phyloP scores from a whole-genome alignment of 805 yeast genomes.

The Zygotorulaspora sp. region DNA sequence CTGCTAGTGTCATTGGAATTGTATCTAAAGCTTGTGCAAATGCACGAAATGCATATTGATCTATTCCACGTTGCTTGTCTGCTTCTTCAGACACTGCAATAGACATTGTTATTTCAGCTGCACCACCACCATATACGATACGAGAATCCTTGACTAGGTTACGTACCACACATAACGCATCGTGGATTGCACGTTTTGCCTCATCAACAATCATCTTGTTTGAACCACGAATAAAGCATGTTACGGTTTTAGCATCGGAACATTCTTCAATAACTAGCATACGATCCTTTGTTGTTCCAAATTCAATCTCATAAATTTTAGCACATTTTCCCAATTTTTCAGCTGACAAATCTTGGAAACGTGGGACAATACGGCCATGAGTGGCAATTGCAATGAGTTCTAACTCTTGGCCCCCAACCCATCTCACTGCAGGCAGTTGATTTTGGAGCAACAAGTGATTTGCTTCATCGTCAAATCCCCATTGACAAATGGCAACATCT shows the following conservation, averaged over 20 bases:
- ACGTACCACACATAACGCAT: constrained; percentile 94
- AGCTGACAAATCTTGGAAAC: constrained; percentile 84
- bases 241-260: constrained; percentile 80
- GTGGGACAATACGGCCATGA: constrained; percentile 92
- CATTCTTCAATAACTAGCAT: constrained; percentile 93
- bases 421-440: constrained; percentile 90
- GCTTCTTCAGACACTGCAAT: constrained; percentile 88
- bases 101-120: constrained; percentile 93
- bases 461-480: constrained; percentile 99
- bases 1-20: constrained; percentile 92
- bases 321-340: constrained; percentile 89
- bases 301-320: constrained; percentile 76
- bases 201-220: constrained; percentile 98
- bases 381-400: constrained; percentile 97
- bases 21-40: constrained; percentile 87
- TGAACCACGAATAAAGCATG: constrained; percentile 91
- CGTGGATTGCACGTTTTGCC: constrained; percentile 93
- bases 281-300: constrained; percentile 94
- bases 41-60: constrained; percentile 96
- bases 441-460: constrained; percentile 86
- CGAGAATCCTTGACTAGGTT: constrained; percentile 87
- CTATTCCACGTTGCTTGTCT: constrained; percentile 89
- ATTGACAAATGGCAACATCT: constrained; percentile 93
- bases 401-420: constrained; percentile 98
- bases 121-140: constrained; percentile 99